Percentiles rank a stretch among this genome's conserved stretches.
Conservation (phyloP, 768 basidiomycete species). For the Steccherinum ochraceum region DNA sequence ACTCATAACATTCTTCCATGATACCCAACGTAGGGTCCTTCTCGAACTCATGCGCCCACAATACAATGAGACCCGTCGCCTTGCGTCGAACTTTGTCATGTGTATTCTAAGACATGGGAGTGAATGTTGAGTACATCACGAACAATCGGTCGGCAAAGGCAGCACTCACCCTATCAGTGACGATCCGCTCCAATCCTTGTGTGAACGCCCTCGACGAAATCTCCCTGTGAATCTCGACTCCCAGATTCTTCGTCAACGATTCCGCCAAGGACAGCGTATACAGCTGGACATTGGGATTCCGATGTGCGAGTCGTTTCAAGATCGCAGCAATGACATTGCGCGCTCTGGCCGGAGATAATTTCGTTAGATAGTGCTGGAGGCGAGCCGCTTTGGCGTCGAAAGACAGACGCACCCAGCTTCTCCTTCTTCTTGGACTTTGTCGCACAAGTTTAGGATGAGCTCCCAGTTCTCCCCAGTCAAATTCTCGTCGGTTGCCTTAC, state of each 20-base stretch:
- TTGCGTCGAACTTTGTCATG: constrained; percentile 87
- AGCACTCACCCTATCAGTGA: constrained; percentile 71
- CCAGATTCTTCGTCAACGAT: constrained; percentile 88
- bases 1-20: constrained; percentile 86
- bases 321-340: constrained; percentile 79
- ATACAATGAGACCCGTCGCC: constrained; percentile 62
- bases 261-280: constrained; percentile 87
- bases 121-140: neutral
- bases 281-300: constrained; percentile 95
- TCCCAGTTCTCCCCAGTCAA: constrained; percentile 96
- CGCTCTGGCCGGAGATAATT: constrained; percentile 47
- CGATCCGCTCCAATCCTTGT: constrained; percentile 76
- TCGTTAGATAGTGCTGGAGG: neutral
- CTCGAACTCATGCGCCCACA: constrained; percentile 85
- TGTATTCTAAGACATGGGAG: constrained; percentile 53
- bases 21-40: constrained; percentile 74
- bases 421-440: constrained; percentile 91
- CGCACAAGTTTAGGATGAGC: constrained; percentile 87
- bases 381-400: neutral
- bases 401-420: constrained; percentile 62
- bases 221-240: constrained; percentile 74
- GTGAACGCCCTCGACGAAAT: constrained; percentile 89
- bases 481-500: constrained; percentile 97
- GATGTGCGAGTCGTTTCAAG: constrained; percentile 86
- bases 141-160: constrained; percentile 6